These are phyloP conservation scores for Aureobasidium zeae DNA, from an alignment of 2,329 filamentous ascomycete genomes.

Conservation along the genomic window DNA sequence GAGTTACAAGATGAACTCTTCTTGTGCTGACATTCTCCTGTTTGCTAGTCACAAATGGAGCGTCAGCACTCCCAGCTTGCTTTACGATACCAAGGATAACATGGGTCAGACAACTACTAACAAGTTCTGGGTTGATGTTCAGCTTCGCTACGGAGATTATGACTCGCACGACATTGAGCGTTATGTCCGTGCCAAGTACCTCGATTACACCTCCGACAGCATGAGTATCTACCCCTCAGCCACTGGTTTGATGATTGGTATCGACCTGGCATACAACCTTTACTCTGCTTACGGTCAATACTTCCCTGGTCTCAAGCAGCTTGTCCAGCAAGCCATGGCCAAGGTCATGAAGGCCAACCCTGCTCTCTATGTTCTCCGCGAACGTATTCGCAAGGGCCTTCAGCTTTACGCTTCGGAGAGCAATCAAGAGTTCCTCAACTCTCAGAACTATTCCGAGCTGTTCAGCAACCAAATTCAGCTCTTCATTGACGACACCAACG, in stretches of 20 bases:
- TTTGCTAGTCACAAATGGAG: conserved; percentile 99
- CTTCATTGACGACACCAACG: conserved; percentile 98
- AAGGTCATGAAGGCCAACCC: conserved; percentile 99
- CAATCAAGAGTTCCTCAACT: conserved; percentile 98
- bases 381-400: conserved; percentile 96
- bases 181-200: conserved; percentile 94
- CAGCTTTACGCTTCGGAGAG: conserved; percentile 97
- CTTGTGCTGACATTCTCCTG: conserved; percentile 90
- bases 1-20: conserved; percentile 99
- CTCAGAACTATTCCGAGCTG: conserved; percentile 96
- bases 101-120: conserved; percentile 92
- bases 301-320: conserved; percentile 91
- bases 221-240: conserved; percentile 98
- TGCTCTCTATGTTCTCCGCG: conserved; percentile 86
- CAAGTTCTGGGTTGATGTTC: conserved; percentile 99
- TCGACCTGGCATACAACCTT: conserved; percentile 94
- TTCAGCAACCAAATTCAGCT: conserved; percentile 99
- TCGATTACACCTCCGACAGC: conserved; percentile 97
- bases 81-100: conserved; percentile 93
- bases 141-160: conserved; percentile 94
- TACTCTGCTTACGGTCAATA: conserved; percentile 98
- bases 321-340: conserved; percentile 96
- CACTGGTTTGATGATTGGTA: conserved; percentile 93
- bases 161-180: conserved; percentile 98
- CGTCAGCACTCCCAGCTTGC: conserved; percentile 80